phyloP scores from a whole-genome alignment of 2,329 filamentous ascomycete genomes.

The Talaromyces sp. region DNA sequence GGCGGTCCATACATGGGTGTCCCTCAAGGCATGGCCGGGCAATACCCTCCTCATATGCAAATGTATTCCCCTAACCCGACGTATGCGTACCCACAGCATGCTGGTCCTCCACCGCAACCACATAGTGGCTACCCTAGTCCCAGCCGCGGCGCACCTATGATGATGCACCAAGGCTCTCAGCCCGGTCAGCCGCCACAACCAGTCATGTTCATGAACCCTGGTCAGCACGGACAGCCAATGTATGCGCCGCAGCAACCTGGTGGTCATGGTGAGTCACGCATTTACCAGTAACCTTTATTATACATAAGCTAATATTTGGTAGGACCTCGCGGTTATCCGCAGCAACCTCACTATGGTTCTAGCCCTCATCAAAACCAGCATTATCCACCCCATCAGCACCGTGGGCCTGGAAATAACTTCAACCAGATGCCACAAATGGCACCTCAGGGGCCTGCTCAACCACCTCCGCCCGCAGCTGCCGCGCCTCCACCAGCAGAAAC shows the following conservation, averaged over 20 bases:
- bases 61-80: slow-evolving; percentile 77
- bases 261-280: slow-evolving; percentile 61
- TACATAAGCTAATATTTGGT: slow-evolving; percentile 36
- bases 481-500: slow-evolving; percentile 38
- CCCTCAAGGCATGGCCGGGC: slow-evolving; percentile 63
- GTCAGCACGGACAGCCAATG: slow-evolving; percentile 68
- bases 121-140: slow-evolving; percentile 85
- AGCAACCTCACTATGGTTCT: slow-evolving; percentile 59
- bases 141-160: slow-evolving; percentile 78
- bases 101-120: slow-evolving; percentile 43
- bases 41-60: slow-evolving; percentile 65
- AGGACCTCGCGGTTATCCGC: slow-evolving; percentile 55
- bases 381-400: slow-evolving; percentile 55
- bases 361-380: slow-evolving; percentile 63
- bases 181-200: slow-evolving; percentile 69
- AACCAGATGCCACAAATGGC: slow-evolving; percentile 44
- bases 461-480: slow-evolving; percentile 23
- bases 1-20: slow-evolving; percentile 65
- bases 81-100: slow-evolving; percentile 59
- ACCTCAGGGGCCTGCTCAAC: slow-evolving; percentile 40
- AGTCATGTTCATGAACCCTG: slow-evolving; percentile 71
- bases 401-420: slow-evolving; percentile 51
- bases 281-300: background rate
- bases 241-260: slow-evolving; percentile 64
- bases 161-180: slow-evolving; percentile 91